Percentiles rank a stretch among this genome's conserved stretches.
Evolutionary conservation across 495 filamentous ascomycete species (phyloP).

Genomic region (Penicillium samsonianum): DNA sequence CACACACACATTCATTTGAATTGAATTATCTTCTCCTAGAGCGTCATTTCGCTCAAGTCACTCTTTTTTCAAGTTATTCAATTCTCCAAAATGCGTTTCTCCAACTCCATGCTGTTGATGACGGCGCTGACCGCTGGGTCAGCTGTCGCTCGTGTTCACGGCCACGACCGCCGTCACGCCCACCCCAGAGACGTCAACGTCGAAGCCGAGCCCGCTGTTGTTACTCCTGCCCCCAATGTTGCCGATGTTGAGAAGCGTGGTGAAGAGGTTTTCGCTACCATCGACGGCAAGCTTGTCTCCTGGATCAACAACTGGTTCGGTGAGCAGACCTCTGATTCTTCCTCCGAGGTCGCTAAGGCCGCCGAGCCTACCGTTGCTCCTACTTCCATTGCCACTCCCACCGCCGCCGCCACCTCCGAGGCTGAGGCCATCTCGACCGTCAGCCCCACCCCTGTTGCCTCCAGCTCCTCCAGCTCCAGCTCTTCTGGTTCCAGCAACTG

Average conservation of each 20-base stretch:
- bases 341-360: slow-evolving; percentile 13
- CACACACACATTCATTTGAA: slow-evolving; percentile 32
- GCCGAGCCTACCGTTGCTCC: slow-evolving; percentile 20
- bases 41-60: slow-evolving; percentile 31
- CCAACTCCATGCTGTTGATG: slow-evolving; percentile 42
- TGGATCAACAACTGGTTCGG: slow-evolving; percentile 67
- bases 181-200: slow-evolving; percentile 35
- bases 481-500: slow-evolving; percentile 28
- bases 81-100: slow-evolving; percentile 41
- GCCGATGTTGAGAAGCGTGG: slow-evolving; percentile 41
- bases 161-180: slow-evolving; percentile 49
- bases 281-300: slow-evolving; percentile 59
- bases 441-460: slow-evolving; percentile 15
- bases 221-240: slow-evolving; percentile 57
- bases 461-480: slow-evolving; percentile 21
- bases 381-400: slow-evolving; percentile 22
- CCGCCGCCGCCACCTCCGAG: slow-evolving; percentile 18
- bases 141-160: slow-evolving; percentile 45
- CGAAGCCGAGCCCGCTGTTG: slow-evolving; percentile 35
- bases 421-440: slow-evolving; percentile 17
- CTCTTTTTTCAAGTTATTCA: slow-evolving; percentile 23
- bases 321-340: slow-evolving; percentile 24
- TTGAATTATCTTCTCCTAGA: slow-evolving; percentile 20
- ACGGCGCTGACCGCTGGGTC: slow-evolving; percentile 47
- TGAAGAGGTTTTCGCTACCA: slow-evolving; percentile 58